Evolutionary conservation across 2,329 filamentous ascomycete genomes (phyloP).

Genomic region (Trichocomaceae sp.): DNA sequence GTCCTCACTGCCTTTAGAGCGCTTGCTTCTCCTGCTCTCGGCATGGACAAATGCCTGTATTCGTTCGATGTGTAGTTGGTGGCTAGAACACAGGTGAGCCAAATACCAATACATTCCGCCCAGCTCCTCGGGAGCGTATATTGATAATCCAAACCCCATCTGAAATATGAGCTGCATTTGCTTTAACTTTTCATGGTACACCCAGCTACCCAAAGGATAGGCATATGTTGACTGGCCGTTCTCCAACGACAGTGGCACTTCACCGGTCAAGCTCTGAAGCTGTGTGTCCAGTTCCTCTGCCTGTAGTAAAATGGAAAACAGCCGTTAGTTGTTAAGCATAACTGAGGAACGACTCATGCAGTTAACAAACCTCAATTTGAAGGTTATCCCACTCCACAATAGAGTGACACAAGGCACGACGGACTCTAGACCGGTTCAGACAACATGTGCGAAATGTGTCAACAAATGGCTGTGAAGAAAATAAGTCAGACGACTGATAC

Average conservation of each 20-base stretch:
- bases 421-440: constrained; percentile 81
- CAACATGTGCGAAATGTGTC: constrained; percentile 79
- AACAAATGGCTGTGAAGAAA: constrained; percentile 57
- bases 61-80: constrained; percentile 63
- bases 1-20: constrained; percentile 16
- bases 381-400: constrained; percentile 77
- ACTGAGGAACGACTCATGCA: not conserved
- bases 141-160: constrained; percentile 86
- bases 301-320: constrained; percentile 19
- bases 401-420: constrained; percentile 81
- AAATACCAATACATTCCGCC: constrained; percentile 89
- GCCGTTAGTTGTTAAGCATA: not conserved
- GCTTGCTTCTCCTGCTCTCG: constrained; percentile 26
- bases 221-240: constrained; percentile 54
- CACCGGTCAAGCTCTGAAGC: constrained; percentile 55
- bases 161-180: constrained; percentile 84
- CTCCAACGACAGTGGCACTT: constrained; percentile 52
- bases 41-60: constrained; percentile 59
- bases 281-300: constrained; percentile 65
- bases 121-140: constrained; percentile 81
- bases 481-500: not conserved
- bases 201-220: constrained; percentile 78
- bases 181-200: constrained; percentile 80
- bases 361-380: constrained; percentile 59
- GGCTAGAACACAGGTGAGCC: constrained; percentile 62